Evolutionary conservation across 192 early-diverging fungal species (phyloP), one percentile per base, ranked within the genome.

Genomic region (Backusella mclennaniae): DNA sequence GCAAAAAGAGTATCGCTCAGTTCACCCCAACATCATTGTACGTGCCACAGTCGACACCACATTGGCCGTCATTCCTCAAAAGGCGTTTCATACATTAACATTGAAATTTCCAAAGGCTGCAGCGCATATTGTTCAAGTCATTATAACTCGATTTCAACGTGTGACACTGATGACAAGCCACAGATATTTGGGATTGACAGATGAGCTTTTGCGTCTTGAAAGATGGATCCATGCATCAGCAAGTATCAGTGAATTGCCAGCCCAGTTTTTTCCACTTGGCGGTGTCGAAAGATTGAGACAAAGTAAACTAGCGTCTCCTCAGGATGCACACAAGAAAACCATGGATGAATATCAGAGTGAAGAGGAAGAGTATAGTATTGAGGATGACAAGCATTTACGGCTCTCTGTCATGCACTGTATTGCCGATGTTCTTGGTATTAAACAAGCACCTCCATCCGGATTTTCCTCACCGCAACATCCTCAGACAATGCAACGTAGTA

Each of bases 51-150:
- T 89, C 2, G 94, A 96, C 79, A 94, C 94, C 2, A 99, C 97
- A 0, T 86, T 99, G 39, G 95, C 94, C n/a, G 93, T 98, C 53
- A 96, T 99, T 41, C 97, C 97, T 3, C 95, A 92, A 6, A 90
- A 93, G 72, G 96, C 96, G 1, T 99, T 99, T 77, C 90, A 91
- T 74, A 88, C 91, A 63, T 83, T 99, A 66, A 94, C 93, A 11
- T 89, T 90, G 76, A 95, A 96, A 76, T 96, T 95, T 83, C 96
- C 97, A 23, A 91, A 92, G 56, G 93, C 97, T 0, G 95, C 94
- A 0, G 94, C 97, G 35, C 95, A 97, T 75, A 97, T 99, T 36
- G 91, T 95, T 2, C 97, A 97, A 71, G 96, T 98, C 14, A 97
- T 99, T 73, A 76, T 99, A 76, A 96, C 96, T 2, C 90, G 97